Percentiles rank a stretch among this genome's conserved stretches.
Conservation (phyloP, 306 rosid species). For the Pyrus bretschneideri region DNA sequence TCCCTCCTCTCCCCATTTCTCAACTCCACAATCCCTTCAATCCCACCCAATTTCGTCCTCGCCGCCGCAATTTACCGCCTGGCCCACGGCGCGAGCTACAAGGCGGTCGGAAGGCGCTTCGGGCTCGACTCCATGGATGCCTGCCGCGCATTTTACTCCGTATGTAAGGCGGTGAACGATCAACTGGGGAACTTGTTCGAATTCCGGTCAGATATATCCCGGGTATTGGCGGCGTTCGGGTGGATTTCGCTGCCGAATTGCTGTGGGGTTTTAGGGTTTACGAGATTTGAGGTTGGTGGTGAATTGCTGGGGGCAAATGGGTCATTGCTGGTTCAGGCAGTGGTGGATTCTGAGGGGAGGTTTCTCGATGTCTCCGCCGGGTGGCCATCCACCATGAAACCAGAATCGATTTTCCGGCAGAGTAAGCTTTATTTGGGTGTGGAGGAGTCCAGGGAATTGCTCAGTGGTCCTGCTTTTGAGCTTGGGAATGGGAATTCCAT, state of each 20-base stretch:
- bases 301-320: conserved; percentile 35
- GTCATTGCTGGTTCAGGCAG: conserved; percentile 54
- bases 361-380: conserved; percentile 82
- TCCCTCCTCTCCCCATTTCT: conserved; percentile 28
- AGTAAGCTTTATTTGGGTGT: conserved; percentile 53
- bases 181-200: conserved; percentile 52
- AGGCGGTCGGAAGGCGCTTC: conserved; percentile 49
- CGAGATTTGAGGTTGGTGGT: conserved; percentile 32
- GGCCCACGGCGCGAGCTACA: conserved; percentile 63
- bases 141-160: conserved; percentile 51
- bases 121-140: conserved; percentile 43
- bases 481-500: conserved; percentile 41
- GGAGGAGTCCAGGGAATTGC: conserved; percentile 53
- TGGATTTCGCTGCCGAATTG: conserved; percentile 70
- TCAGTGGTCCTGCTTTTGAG: conserved; percentile 43
- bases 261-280: conserved; percentile 63
- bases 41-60: conserved; percentile 41
- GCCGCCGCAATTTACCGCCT: conserved; percentile 66
- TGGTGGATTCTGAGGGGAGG: conserved; percentile 71
- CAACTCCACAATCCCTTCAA: conserved; percentile 24
- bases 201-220: conserved; percentile 37
- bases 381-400: conserved; percentile 63
- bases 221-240: conserved; percentile 49
- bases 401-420: conserved; percentile 52
- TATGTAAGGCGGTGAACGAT: conserved; percentile 42